phyloP scores from a whole-genome alignment of 352 stramenopile species.

The Lagenidium sp. region DNA sequence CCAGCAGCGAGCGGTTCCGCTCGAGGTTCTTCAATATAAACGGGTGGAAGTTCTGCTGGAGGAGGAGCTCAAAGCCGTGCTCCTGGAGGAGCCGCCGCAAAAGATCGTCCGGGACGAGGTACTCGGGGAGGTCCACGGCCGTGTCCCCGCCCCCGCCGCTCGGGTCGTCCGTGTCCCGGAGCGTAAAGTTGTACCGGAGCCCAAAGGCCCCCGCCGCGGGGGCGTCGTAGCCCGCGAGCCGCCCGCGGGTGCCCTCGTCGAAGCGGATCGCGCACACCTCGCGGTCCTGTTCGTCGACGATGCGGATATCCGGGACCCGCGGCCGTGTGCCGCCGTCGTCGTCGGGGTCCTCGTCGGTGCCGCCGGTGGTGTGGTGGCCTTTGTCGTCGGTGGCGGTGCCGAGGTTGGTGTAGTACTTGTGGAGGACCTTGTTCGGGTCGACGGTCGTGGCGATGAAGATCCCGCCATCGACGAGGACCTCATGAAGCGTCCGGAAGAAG shows the following conservation, averaged over 20 bases:
- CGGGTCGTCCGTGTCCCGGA: conserved; percentile 68
- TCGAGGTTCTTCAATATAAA: conserved; percentile 74
- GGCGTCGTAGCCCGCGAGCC: conserved; percentile 31
- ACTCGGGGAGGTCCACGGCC: conserved; percentile 87
- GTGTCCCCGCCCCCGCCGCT: conserved; percentile 58
- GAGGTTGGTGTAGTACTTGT: conserved; percentile 77
- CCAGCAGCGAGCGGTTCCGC: conserved; percentile 53
- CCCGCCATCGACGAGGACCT: conserved; percentile 88
- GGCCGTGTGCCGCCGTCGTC: conserved; percentile 11
- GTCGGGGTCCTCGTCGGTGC: conserved; percentile 7
- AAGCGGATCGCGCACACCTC: conserved; percentile 77
- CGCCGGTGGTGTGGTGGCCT: neutral
- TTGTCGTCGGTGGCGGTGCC: conserved; percentile 14
- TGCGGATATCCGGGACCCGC: conserved; percentile 41
- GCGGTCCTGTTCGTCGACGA: conserved; percentile 63
- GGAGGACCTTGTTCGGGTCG: conserved; percentile 89
- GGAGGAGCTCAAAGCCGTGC: conserved; percentile 65
- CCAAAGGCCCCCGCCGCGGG: conserved; percentile 53
- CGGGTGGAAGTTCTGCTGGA: conserved; percentile 82
- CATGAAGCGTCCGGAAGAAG: conserved; percentile 94
- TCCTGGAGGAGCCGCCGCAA: conserved; percentile 51
- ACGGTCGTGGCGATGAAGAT: conserved; percentile 97
- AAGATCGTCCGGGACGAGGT: conserved; percentile 83
- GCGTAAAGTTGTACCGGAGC: conserved; percentile 87
- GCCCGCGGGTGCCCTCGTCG: conserved; percentile 37